phyloP scores from a whole-genome alignment of 148 eudicot genomes.

The Arctostaphylos glauca region DNA sequence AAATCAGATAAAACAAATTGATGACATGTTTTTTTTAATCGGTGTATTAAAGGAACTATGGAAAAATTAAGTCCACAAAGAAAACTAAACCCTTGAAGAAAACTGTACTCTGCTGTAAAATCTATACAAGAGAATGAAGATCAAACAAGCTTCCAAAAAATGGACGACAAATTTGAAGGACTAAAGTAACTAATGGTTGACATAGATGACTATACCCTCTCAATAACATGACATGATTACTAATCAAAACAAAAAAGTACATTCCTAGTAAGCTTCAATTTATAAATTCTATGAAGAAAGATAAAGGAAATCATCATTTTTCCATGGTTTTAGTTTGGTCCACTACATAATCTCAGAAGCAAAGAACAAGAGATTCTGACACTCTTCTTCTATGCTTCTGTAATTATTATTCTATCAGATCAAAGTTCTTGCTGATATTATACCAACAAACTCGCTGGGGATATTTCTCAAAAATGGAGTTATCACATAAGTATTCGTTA shows the following conservation, averaged over 20 bases:
- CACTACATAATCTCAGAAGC: background rate
- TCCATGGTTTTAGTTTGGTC: constrained; percentile 3
- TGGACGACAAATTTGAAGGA: background rate
- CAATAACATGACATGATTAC: background rate
- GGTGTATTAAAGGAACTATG: background rate
- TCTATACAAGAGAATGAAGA: background rate
- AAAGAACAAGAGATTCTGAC: background rate
- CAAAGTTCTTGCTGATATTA: background rate
- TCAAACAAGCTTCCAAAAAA: background rate
- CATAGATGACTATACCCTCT: background rate
- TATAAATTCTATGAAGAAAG: background rate
- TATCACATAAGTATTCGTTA: background rate
- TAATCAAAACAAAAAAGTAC: background rate
- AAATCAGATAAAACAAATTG: background rate
- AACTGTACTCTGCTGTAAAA: background rate
- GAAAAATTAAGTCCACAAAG: background rate
- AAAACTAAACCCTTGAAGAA: background rate
- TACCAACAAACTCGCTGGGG: background rate
- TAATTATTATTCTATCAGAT: background rate
- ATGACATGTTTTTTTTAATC: background rate
- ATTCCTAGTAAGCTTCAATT: background rate
- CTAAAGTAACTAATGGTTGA: background rate
- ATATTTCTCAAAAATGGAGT: background rate
- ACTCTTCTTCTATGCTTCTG: no score
- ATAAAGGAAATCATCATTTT: background rate